phyloP scores from a whole-genome alignment of 1,284 basidiomycete species.

The Cryptococcus sp. region DNA sequence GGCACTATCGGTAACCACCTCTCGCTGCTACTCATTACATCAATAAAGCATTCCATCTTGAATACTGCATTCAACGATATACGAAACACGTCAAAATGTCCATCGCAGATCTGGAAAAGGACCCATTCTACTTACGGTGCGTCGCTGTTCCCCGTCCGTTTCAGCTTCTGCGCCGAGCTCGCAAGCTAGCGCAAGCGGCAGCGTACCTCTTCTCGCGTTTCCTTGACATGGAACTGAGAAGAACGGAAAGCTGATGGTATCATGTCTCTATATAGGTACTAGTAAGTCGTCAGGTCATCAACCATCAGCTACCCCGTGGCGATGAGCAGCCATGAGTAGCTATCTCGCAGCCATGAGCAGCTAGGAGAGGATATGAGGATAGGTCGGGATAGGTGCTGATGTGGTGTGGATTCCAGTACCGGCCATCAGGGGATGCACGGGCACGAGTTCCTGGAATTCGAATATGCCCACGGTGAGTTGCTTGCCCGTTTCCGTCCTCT shows the following conservation, averaged over 20 bases:
- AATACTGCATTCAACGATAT: background rate
- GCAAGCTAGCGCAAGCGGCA: slow-evolving; percentile 28
- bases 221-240: background rate
- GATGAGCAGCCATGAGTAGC: too few relatives aligned
- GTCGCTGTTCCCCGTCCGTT: background rate
- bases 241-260: slow-evolving; percentile 11
- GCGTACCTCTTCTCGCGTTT: too few relatives aligned
- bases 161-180: background rate
- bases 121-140: slow-evolving; percentile 81
- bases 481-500: too few relatives aligned
- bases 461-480: slow-evolving; percentile 77
- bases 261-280: slow-evolving; percentile 63
- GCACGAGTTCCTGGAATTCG: slow-evolving; percentile 97
- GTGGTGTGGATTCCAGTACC: slow-evolving; percentile 59
- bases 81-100: background rate
- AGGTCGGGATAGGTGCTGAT: background rate
- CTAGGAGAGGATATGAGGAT: background rate
- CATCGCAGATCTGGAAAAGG: slow-evolving; percentile 54
- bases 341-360: too few relatives aligned
- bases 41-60: background rate
- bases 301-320: too few relatives aligned
- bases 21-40: background rate
- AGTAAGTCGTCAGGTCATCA: slow-evolving; percentile 60
- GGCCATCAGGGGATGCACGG: slow-evolving; percentile 95
- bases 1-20: background rate